Evolutionary conservation across 1,284 basidiomycete genomes (phyloP), one percentile per base, ranked within the genome.

Genomic region (Cystobasidium sp.): DNA sequence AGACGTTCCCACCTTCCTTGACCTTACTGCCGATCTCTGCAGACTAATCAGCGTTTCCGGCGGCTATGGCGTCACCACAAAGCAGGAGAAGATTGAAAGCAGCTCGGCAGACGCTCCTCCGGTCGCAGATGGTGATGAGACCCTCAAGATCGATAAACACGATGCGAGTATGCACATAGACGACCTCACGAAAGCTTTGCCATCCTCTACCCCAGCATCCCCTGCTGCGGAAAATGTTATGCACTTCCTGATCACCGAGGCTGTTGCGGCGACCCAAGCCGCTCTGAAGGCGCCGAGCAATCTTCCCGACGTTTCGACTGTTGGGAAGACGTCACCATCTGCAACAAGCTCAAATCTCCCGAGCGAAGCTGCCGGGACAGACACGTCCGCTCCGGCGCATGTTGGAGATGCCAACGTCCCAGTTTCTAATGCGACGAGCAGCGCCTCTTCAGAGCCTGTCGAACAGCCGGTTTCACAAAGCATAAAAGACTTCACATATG

Each of bases 1-100:
- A 52, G 90, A 97, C 81, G 86, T 93, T 0, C 84, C 87, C 49
- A 83, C 87, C 10, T 99, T 99, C 84, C 84, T 97, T 62, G 86
- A 90, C 61, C 87, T 88, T 5, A 88, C 91, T 0, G 86, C 88
- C 73, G 86, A 88, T 3, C 84, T 91, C 39, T 93, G 91, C 81
- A 86, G 88, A 77, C 86, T 97, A 8, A 87, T 87, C 37, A 52
- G 72, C 44, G 68, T 67, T 58, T 64, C 64, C 47, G 46, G 62
- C 31, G 74, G 73, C 64, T 70, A 76, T 14, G 56, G 58, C 9
- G 44, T 80, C 1, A 63, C 74, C 74, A 31, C 78, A 8, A 18
- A 71, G 56, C 5, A 64, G 3, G 62, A 67, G 39, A 20, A 58
- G 75, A 20, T 41, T 31, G 56, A 68, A 31, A 31, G 31, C 31